Evolutionary conservation across 306 rosid species (phyloP), one percentile per base, ranked within the genome.

Genomic region (Trifolium dubium): DNA sequence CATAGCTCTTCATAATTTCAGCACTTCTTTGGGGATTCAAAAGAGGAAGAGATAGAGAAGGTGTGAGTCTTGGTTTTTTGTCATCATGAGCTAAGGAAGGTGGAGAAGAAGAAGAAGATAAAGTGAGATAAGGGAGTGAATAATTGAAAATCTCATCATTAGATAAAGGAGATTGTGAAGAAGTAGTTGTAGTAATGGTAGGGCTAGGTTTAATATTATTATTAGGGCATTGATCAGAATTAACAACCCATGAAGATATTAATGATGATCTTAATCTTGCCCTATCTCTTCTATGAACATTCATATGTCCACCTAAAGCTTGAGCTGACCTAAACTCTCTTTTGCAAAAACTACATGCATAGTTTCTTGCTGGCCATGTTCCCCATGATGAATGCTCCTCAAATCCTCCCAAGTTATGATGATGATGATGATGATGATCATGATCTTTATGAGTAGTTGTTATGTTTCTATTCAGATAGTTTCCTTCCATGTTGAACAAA

Each of bases 281-380:
- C 78, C 95, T 88, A 77, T 92, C 98, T 81, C 91, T 87, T 66
- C 96, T 87, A 50, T 92, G 98, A 69, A 92, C 92, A 83, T 92
- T 92, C 98, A 92, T 92, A 41, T 89, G 97, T 34, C 97, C 97
- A 34, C 97, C 97, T 67, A 91, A 83, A 39, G 93, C 97, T 81
- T 90, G 96, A 71, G 98, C 96, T 19, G 96, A 92, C 58, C 82
- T 87, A 81, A 92, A 92, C 74, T 85, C 90, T 83, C 95, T 92
- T 65, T 77, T 84, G 86, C 98, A 92, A 79, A 92, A 92, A 83
- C 88, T 88, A 64, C 98, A 92, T 0, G 71, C 40, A 63, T 85
- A 92, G 66, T 80, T 90, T 63, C 82, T 90, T 31, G 86, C 80
- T 13, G 87, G 79, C 96, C 94, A 88, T 75, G 69, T 68, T 73